A percentile compares a stretch with the other conserved stretches of the same genome.
Conservation (phyloP, 345 rosid genomes). For the Rhodamnia argentea region DNA sequence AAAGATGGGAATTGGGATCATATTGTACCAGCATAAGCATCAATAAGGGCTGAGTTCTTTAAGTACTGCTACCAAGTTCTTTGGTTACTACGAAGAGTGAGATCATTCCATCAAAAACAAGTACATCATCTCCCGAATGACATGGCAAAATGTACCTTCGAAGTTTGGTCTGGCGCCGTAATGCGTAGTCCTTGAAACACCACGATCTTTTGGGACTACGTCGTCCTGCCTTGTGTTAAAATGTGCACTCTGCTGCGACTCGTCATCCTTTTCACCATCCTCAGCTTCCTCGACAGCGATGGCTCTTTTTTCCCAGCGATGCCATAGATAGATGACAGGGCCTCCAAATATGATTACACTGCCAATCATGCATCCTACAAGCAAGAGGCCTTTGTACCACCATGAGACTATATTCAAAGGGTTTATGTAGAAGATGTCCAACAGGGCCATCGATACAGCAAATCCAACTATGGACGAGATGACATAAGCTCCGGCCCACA, state of each 20-base stretch:
- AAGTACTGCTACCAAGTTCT: background rate
- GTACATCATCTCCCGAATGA: background rate
- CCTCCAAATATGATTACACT: conserved; percentile 66
- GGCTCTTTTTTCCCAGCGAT: conserved; percentile 39
- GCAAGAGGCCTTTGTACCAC: conserved; percentile 86
- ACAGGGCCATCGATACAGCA: conserved; percentile 22
- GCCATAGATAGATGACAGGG: conserved; percentile 58
- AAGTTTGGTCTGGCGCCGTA: conserved; percentile 81
- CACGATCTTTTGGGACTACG: background rate
- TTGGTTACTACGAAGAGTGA: background rate
- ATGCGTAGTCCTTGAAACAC: conserved; percentile 5
- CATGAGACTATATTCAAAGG: conserved; percentile 39
- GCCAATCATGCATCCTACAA: conserved; percentile 52
- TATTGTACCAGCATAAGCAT: background rate
- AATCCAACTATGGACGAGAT: conserved; percentile 50
- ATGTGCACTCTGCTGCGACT: background rate
- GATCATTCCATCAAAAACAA: background rate
- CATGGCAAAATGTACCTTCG: conserved; percentile 29
- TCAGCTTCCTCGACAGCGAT: conserved; percentile 5
- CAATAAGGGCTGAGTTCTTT: background rate
- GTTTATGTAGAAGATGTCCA: conserved; percentile 48
- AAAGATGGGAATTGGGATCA: background rate
- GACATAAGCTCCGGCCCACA: conserved; percentile 71
- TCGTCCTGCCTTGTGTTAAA: background rate
- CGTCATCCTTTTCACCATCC: background rate